Percentiles rank a stretch among this genome's conserved stretches.
phyloP scores from a whole-genome alignment of 106 monocot species.

The Dendrobium nobile region DNA sequence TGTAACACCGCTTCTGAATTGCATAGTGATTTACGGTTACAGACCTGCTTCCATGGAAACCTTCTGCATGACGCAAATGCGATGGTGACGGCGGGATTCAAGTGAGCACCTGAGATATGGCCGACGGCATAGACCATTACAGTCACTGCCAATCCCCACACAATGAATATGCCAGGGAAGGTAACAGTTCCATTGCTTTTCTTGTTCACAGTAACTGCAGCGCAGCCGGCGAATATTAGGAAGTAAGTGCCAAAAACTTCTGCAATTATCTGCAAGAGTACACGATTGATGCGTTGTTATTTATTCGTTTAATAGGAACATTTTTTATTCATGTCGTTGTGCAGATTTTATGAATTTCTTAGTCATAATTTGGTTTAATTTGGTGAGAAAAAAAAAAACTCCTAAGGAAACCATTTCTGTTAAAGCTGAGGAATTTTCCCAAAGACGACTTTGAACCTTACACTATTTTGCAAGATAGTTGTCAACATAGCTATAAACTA shows the following conservation, averaged over 20 bases:
- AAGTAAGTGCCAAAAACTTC: constrained; percentile 81
- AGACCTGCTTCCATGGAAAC: constrained; percentile 77
- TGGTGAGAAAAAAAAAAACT: no score
- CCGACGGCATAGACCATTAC: constrained; percentile 86
- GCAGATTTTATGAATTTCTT: no score
- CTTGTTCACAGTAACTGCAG: constrained; percentile 50
- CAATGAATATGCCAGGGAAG: constrained; percentile 60
- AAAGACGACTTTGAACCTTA: background rate
- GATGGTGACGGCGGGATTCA: constrained; percentile 85
- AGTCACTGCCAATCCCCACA: constrained; percentile 76
- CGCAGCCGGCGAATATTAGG: constrained; percentile 74
- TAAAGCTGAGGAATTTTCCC: no score
- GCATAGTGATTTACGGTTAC: background rate
- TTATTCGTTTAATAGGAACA: background rate
- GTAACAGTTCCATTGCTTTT: constrained; percentile 42
- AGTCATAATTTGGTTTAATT: no score
- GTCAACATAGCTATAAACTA: no score
- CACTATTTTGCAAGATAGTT: background rate
- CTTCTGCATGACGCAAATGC: constrained; percentile 57
- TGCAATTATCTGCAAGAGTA: constrained; percentile 45
- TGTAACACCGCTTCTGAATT: no score
- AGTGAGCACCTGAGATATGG: constrained; percentile 89
- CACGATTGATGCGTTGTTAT: background rate
- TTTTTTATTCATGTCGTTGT: background rate
- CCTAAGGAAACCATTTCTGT: no score